Evolutionary conservation across 176 grass and related monocot genomes (phyloP).

Genomic region (Raddia distichophylla): DNA sequence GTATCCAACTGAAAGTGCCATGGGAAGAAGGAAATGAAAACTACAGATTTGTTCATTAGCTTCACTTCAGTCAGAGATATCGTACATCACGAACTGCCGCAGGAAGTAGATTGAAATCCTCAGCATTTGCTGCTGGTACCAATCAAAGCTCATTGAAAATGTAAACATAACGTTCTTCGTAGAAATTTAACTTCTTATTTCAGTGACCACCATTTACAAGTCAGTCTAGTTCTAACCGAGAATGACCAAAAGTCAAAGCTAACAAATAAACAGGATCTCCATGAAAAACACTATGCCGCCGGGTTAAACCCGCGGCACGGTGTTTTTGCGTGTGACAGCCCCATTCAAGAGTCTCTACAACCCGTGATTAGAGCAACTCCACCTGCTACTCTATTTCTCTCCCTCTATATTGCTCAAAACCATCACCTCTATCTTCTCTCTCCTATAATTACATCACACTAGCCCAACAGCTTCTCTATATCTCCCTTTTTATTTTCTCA

Average conservation of each 20-base stretch:
- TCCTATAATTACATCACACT: no score
- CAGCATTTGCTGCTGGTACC: neutral
- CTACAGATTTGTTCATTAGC: neutral
- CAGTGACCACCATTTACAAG: neutral
- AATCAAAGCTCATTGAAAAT: neutral
- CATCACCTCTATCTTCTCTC: no score
- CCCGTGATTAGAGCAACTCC: no score
- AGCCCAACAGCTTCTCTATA: no score
- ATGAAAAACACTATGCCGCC: no score
- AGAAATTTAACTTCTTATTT: neutral
- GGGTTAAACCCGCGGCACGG: no score
- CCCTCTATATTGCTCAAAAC: no score
- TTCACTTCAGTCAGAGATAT: neutral
- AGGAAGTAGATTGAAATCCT: neutral
- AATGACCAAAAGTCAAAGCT: neutral
- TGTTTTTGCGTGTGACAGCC: no score
- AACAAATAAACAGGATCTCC: neutral
- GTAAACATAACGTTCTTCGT: neutral
- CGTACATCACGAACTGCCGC: neutral
- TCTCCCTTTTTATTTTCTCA: no score
- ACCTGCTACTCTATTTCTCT: no score
- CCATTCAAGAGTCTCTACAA: no score
- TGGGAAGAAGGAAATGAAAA: neutral
- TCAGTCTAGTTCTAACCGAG: neutral
- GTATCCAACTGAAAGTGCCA: neutral